A percentile compares a stretch with the other conserved stretches of the same genome.
Evolutionary conservation across 257 asterid species (phyloP).

Genomic region (Primulina huaijiensis): DNA sequence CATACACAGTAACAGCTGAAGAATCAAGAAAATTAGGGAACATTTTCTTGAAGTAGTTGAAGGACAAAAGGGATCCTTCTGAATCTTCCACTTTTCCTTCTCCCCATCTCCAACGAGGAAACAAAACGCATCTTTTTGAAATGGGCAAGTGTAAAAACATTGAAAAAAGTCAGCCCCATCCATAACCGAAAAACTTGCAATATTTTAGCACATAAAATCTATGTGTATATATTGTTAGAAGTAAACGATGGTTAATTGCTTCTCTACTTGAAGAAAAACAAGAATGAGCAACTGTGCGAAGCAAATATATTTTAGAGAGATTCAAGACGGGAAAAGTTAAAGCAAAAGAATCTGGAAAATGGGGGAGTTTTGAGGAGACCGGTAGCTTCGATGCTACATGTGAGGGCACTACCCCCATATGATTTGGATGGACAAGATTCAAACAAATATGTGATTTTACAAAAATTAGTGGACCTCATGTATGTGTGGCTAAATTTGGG

Average conservation of each 20-base stretch:
- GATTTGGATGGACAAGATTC: no score
- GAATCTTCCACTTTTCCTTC: constrained; percentile 44
- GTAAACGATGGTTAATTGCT: background rate
- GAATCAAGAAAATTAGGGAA: constrained; percentile 22
- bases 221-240: background rate
- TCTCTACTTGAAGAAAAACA: background rate
- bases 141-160: constrained; percentile 17
- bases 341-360: background rate
- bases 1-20: constrained; percentile 24
- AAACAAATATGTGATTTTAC: no score
- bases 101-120: constrained; percentile 17
- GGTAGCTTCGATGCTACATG: no score
- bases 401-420: no score
- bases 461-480: no score
- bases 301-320: background rate
- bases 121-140: constrained; percentile 20
- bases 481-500: no score
- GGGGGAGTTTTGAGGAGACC: background rate
- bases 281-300: background rate
- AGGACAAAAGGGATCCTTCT: background rate
- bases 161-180: background rate
- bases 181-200: background rate
- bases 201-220: no score
- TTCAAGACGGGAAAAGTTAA: background rate
- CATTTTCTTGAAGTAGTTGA: constrained; percentile 13